Evolutionary conservation across 2,329 filamentous ascomycete genomes (phyloP).

Genomic region (Cytospora schulzeri): DNA sequence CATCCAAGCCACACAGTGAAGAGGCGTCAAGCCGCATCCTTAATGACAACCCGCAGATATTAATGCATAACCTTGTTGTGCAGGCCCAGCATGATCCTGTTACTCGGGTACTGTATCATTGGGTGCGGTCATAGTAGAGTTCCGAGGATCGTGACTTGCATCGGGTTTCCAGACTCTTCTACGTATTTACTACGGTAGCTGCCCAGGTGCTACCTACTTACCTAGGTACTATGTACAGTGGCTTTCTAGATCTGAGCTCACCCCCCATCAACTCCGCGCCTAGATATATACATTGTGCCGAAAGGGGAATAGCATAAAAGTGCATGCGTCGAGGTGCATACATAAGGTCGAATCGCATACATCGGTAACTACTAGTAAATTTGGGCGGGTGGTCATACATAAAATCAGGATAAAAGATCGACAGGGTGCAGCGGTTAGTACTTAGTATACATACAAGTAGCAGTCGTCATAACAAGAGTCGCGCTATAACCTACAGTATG

Average conservation of each 20-base stretch:
- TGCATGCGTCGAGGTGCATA: background rate
- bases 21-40: conserved; percentile 1
- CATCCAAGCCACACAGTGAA: background rate
- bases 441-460: background rate
- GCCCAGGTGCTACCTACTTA: too few relatives aligned
- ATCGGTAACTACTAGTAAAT: background rate
- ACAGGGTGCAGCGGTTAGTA: conserved; percentile 18
- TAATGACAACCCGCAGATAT: background rate
- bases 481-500: conserved; percentile 11
- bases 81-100: background rate
- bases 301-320: background rate
- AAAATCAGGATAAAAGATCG: conserved; percentile 22
- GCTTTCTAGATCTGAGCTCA: background rate
- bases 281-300: background rate
- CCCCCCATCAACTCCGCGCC: too few relatives aligned
- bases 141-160: background rate
- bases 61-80: background rate
- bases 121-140: background rate
- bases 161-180: background rate
- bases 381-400: conserved; percentile 10
- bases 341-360: conserved; percentile 15
- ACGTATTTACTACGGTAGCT: background rate
- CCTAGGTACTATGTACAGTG: too few relatives aligned
- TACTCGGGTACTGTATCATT: background rate
- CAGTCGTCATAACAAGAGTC: conserved; percentile 1